A percentile compares a stretch with the other conserved stretches of the same genome.
These are phyloP conservation scores for Acidiella bohemica DNA, from an alignment of 495 filamentous ascomycete species.

Conservation along the genomic window DNA sequence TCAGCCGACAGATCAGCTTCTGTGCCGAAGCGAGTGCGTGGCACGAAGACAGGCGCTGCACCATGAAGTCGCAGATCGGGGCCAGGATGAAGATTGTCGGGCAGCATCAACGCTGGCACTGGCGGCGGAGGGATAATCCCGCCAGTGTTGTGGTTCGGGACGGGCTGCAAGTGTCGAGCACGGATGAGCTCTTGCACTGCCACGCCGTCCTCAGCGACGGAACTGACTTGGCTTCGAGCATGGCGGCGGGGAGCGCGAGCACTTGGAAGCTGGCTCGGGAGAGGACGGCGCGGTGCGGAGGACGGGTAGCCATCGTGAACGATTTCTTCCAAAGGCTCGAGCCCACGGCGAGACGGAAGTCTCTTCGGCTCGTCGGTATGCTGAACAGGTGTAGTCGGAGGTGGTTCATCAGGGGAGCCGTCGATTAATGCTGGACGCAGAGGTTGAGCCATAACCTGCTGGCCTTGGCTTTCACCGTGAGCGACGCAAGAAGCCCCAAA, in stretches of 20 bases:
- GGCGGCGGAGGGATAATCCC: not conserved
- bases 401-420: not conserved
- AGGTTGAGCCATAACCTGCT: not conserved
- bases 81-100: not conserved
- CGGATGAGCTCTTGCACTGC: not conserved
- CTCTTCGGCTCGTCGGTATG: too few relatives aligned
- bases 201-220: not conserved
- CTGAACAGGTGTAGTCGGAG: not conserved
- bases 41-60: slow-evolving; percentile 16
- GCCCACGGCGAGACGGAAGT: not conserved
- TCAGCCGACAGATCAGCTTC: not conserved
- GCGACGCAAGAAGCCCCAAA: not conserved
- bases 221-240: slow-evolving; percentile 3
- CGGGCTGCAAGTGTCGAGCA: not conserved
- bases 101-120: slow-evolving; percentile 6
- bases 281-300: not conserved
- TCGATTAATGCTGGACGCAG: not conserved
- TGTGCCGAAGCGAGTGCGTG: slow-evolving; percentile 12
- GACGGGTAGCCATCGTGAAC: not conserved
- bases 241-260: slow-evolving; percentile 10
- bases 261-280: slow-evolving; percentile 4
- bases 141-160: not conserved
- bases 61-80: slow-evolving; percentile 3
- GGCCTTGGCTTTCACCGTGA: not conserved
- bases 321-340: not conserved